phyloP scores from a whole-genome alignment of 257 asterid genomes.

The Jacaranda copaia region DNA sequence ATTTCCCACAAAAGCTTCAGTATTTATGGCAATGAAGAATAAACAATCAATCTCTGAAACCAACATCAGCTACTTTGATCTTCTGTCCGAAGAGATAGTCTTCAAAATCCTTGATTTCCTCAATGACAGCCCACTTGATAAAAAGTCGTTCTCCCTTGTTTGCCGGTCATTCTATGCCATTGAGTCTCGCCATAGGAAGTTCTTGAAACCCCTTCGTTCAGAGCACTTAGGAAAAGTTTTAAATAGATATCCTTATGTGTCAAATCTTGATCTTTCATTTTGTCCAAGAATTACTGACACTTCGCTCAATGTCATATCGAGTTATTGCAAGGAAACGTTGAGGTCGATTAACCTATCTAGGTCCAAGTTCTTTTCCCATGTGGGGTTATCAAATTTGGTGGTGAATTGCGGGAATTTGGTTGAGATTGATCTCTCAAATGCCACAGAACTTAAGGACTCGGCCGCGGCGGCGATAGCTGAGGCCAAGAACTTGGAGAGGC shows the following conservation, averaged over 20 bases:
- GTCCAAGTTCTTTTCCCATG: slow-evolving; percentile 67
- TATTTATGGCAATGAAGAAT: slow-evolving; percentile 68
- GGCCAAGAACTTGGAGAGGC: slow-evolving; percentile 83
- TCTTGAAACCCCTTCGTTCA: slow-evolving; percentile 70
- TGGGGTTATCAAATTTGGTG: slow-evolving; percentile 71
- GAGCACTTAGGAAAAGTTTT: slow-evolving; percentile 60
- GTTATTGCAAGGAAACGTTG: slow-evolving; percentile 51
- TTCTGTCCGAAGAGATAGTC: slow-evolving; percentile 73
- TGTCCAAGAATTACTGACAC: slow-evolving; percentile 74
- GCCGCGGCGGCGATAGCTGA: slow-evolving; percentile 75
- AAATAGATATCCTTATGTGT: slow-evolving; percentile 53
- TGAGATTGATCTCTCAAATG: slow-evolving; percentile 88
- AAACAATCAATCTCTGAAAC: slow-evolving; percentile 43
- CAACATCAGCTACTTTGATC: slow-evolving; percentile 63
- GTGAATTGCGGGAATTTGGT: slow-evolving; percentile 70
- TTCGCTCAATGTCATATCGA: slow-evolving; percentile 53
- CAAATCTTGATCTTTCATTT: slow-evolving; percentile 72
- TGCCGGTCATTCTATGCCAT: slow-evolving; percentile 64
- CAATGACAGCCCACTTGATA: slow-evolving; percentile 69
- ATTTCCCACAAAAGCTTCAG: neutral
- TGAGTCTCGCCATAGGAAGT: slow-evolving; percentile 74
- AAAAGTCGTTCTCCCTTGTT: slow-evolving; percentile 81
- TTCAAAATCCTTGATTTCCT: slow-evolving; percentile 72
- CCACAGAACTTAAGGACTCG: slow-evolving; percentile 68
- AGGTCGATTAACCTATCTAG: slow-evolving; percentile 73